Evolutionary conservation across 306 rosid genomes (phyloP).

Genomic region (Prinsepia uniflora): DNA sequence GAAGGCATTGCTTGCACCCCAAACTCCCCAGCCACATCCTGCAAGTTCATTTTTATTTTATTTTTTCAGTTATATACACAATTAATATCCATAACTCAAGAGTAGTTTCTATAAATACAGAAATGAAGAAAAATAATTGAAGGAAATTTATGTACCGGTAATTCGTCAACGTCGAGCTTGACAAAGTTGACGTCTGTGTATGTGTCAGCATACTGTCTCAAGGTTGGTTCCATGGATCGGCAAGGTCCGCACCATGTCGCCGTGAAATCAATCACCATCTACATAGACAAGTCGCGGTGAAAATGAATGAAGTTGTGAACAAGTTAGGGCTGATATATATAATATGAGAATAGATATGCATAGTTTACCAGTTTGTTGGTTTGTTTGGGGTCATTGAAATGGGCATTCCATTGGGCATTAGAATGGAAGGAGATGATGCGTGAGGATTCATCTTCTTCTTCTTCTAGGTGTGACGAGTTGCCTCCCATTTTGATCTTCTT

Average conservation of each 20-base stretch:
- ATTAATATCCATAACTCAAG: too few relatives aligned
- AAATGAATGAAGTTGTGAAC: too few relatives aligned
- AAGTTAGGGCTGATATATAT: too few relatives aligned
- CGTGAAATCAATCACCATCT: conserved; percentile 80
- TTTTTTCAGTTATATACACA: too few relatives aligned
- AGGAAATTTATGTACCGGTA: conserved; percentile 38
- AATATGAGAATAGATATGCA: neutral
- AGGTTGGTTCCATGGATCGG: conserved; percentile 53
- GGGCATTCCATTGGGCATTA: conserved; percentile 51
- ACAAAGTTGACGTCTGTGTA: conserved; percentile 60
- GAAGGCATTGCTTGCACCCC: conserved; percentile 68
- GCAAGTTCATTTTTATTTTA: conserved; percentile 3
- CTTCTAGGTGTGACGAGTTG: conserved; percentile 17
- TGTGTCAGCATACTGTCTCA: conserved; percentile 49
- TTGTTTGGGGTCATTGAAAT: conserved; percentile 42
- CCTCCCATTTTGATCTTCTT: conserved; percentile 41
- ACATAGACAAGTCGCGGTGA: neutral
- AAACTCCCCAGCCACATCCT: conserved; percentile 63
- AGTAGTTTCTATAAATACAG: neutral
- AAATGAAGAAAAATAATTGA: neutral
- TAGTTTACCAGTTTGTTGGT: conserved; percentile 58
- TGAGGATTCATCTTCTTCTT: conserved; percentile 7
- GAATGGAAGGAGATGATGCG: conserved; percentile 43
- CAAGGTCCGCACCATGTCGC: conserved; percentile 90
- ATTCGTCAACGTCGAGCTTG: conserved; percentile 68